Percentiles rank a stretch among this genome's conserved stretches.
These are phyloP conservation scores for Whalleya microplaca DNA, from an alignment of 2,329 filamentous ascomycete species.

Conservation along the genomic window DNA sequence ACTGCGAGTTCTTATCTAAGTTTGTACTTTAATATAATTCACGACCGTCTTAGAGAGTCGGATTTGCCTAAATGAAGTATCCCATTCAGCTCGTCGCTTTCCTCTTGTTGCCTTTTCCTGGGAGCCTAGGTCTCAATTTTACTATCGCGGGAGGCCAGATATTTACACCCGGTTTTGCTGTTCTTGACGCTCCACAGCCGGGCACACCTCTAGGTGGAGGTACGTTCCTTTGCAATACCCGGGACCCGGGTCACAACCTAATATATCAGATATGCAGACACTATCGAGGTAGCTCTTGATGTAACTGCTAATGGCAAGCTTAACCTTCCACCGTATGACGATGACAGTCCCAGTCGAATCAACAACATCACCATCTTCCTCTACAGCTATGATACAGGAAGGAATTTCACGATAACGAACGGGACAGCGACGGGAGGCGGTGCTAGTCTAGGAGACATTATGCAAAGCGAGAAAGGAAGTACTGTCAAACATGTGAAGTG, in stretches of 20 bases:
- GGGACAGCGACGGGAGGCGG: conserved; percentile 56
- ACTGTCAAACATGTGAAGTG: conserved; percentile 77
- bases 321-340: conserved; percentile 58
- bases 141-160: conserved; percentile 67
- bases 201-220: conserved; percentile 66
- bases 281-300: conserved; percentile 68
- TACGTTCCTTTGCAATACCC: conserved; percentile 39
- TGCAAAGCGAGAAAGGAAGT: conserved; percentile 65
- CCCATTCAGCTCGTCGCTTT: conserved; percentile 21
- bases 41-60: conserved; percentile 6
- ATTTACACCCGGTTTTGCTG: conserved; percentile 69
- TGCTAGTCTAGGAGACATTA: conserved; percentile 63
- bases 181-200: conserved; percentile 68
- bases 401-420: conserved; percentile 72
- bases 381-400: conserved; percentile 63
- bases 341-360: conserved; percentile 59
- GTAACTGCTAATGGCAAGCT: conserved; percentile 68
- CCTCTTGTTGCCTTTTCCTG: conserved; percentile 35
- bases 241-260: conserved; percentile 15
- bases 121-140: conserved; percentile 48
- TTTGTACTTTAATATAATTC: conserved; percentile 2
- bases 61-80: conserved; percentile 24
- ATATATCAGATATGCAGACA: conserved; percentile 43
- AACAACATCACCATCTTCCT: conserved; percentile 70
- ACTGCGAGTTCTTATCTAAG: neutral